Evolutionary conservation across 805 yeast genomes (phyloP).

Genomic region (Blastobotrys robertii): DNA sequence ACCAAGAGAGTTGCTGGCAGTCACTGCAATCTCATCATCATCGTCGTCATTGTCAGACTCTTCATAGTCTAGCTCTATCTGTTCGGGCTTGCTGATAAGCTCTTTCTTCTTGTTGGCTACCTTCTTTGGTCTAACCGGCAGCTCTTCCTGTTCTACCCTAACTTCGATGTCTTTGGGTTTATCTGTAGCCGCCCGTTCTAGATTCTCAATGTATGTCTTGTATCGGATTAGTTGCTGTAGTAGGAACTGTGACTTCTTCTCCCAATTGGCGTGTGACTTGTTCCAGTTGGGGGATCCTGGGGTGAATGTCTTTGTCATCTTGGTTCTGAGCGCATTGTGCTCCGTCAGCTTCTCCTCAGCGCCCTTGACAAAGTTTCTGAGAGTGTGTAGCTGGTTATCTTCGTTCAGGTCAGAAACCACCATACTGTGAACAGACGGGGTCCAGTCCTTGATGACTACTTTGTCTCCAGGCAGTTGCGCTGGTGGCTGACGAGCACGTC

Average conservation of each 20-base stretch:
- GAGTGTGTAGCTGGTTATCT: constrained; percentile 31
- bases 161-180: background rate
- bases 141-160: too few species aligned
- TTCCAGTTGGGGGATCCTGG: constrained; percentile 18
- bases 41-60: too few species aligned
- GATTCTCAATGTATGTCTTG: constrained; percentile 19
- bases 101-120: too few species aligned
- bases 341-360: constrained; percentile 33
- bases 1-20: too few species aligned
- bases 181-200: constrained; percentile 17
- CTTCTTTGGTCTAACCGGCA: too few species aligned
- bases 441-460: constrained; percentile 25
- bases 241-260: constrained; percentile 23
- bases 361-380: constrained; percentile 32
- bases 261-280: constrained; percentile 27
- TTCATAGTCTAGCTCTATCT: too few species aligned
- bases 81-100: too few species aligned
- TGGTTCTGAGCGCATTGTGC: constrained; percentile 35
- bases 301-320: constrained; percentile 28
- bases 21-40: too few species aligned
- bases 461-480: constrained; percentile 17
- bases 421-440: constrained; percentile 25
- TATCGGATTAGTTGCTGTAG: constrained; percentile 23
- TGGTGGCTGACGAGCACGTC: background rate
- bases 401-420: constrained; percentile 22